Evolutionary conservation across 768 basidiomycete species (phyloP), one percentile per base, ranked within the genome.

Genomic region (Russula vinacea): DNA sequence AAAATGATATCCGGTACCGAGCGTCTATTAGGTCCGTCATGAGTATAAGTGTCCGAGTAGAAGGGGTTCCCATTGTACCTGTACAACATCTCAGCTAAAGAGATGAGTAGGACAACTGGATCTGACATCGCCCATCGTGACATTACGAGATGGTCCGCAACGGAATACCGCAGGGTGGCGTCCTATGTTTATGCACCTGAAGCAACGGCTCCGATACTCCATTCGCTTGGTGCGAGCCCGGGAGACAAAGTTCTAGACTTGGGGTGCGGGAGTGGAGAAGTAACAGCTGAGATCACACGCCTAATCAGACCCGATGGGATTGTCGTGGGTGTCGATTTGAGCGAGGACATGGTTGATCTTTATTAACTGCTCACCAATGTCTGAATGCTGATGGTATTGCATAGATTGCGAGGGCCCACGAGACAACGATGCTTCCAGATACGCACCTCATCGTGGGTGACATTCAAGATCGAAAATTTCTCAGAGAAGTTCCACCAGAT

Each of bases 261-360:
- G 50, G 92, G 92, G 2, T 94, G 92, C 70, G 92, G 93, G 19
- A 91, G 86, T 51, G 92, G 91, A 0, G 88, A 94, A 67, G 75
- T 94, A 16, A 90, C 89, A 0, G 67, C 81, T 54, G 74, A 80
- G 60, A 78, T 95, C 35, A 77, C 81, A 53, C 71, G 79, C 14
- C 69, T 79, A 17, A 88, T 94, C 6, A 50, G 79, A 76, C 8
- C 57, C 0, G 52, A 59, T 3, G 87, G 90, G 0, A 50, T 79
- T 19, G 82, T 90, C 3, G 79, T 89, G 13, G 92, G 89, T 0
- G 77, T 87, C 13, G 93, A 94, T 72, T 76, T 77, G 35, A 91
- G 84, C 69, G 77, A 83, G 66, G 83, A 81, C 68, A 92, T 94
- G 89, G 90, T 90, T 65, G 58, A 81, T 70, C 9, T 13, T 24